Evolutionary conservation across 306 rosid genomes (phyloP), one percentile per base, ranked within the genome.

Genomic region (Benincasa hispida): DNA sequence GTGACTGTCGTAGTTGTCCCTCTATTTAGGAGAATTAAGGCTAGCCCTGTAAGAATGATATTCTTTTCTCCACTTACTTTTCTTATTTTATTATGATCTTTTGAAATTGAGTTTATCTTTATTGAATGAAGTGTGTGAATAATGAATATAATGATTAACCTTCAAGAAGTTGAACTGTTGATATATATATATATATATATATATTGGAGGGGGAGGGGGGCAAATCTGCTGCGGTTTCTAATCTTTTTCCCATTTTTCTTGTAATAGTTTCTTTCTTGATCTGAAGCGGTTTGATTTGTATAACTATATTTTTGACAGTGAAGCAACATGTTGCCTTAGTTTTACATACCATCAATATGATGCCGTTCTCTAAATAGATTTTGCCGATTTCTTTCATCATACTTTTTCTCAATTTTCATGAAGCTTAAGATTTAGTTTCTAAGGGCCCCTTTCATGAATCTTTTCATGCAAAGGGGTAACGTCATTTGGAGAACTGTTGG

Each of bases 1-100:
- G 98, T 93, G 79, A 93, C 93, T 21, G 97, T 93, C 82, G 25
- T 91, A 63, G 89, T 91, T 70, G 95, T 93, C 78, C 98, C 98
- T 3, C 85, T 92, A 48, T 91, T 93, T 92, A 93, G 89, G 89
- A 84, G 57, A 78, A 74, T 93, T 51, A 91, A 82, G 91, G 91
- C 89, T 70, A 87, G 91, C 83, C 91, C 91, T 58, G 91, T 87
- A 82, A 87, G 89, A 79, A 72, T 57, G 25, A 60, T 17, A 24
- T 14, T 72, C 57, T 47, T 58, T 70, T 48, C 76, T 68, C 76
- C 76, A 28, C 34, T 15, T 70, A 37, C 15, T 45, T 47, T 70
- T 47, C 39, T 15, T 25, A 45, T 69, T 45, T 41, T 15, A 15
- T 45, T 70, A 2, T 14, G 39, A 45, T 70, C 35, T 41, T 69